These are phyloP conservation scores for Didymella keratinophila DNA, from an alignment of 2,329 filamentous ascomycete genomes.

Conservation along the genomic window DNA sequence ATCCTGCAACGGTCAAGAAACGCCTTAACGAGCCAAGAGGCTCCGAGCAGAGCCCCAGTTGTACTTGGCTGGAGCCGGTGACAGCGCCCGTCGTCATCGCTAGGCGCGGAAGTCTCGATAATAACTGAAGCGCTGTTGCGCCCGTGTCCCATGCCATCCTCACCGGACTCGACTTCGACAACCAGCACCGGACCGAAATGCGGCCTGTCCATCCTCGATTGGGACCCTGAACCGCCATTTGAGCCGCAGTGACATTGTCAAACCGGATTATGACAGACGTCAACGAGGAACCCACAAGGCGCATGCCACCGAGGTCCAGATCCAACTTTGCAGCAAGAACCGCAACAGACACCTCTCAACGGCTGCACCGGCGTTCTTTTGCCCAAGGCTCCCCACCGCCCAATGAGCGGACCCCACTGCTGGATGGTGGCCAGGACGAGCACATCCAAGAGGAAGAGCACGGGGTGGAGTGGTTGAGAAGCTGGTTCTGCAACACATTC, in stretches of 20 bases:
- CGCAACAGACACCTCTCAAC: constrained; percentile 55
- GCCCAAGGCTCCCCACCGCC: constrained; percentile 37
- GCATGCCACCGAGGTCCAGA: constrained; percentile 41
- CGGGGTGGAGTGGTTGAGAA: constrained; percentile 30
- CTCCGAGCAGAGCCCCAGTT: constrained; percentile 13
- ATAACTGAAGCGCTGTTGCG: background rate
- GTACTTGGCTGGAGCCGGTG: constrained; percentile 21
- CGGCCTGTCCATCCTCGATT: constrained; percentile 22
- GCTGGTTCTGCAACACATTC: constrained; percentile 38
- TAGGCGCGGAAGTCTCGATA: constrained; percentile 8
- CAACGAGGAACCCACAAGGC: constrained; percentile 33
- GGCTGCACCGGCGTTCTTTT: constrained; percentile 53
- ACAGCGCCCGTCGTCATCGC: constrained; percentile 26
- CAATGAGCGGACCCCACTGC: constrained; percentile 46
- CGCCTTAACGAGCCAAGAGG: constrained; percentile 32
- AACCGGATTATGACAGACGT: constrained; percentile 38
- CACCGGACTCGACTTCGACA: background rate
- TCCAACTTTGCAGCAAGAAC: constrained; percentile 57
- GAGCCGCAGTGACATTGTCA: constrained; percentile 14
- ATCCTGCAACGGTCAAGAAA: constrained; percentile 21
- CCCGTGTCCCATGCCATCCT: background rate
- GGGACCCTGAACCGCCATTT: constrained; percentile 26
- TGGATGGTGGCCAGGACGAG: constrained; percentile 20
- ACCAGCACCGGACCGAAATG: constrained; percentile 15
- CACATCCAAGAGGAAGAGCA: constrained; percentile 29